Evolutionary conservation across 148 eudicot genomes (phyloP).

Genomic region (Fagopyrum tataricum): DNA sequence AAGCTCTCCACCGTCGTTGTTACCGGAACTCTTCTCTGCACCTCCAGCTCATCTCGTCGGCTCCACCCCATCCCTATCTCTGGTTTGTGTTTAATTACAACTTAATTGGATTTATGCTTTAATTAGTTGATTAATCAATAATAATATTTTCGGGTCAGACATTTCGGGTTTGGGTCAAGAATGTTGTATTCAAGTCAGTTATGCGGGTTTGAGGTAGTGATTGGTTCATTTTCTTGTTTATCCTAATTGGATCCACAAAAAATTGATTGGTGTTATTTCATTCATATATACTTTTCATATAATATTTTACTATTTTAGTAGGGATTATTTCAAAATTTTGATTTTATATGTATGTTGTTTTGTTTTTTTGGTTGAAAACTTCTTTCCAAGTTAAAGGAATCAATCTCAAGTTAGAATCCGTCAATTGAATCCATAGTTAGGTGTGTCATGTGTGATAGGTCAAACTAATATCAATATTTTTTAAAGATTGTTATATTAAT

Average conservation of each 20-base stretch:
- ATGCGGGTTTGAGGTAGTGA: no score
- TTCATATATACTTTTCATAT: no score
- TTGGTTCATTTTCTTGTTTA: no score
- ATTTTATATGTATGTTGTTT: neutral
- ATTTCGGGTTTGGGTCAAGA: neutral
- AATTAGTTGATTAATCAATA: neutral
- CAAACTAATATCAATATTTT: no score
- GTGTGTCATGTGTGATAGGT: no score
- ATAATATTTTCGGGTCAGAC: no score
- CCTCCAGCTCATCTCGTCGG: slow-evolving; percentile 15
- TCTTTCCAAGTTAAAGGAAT: neutral
- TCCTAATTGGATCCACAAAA: no score
- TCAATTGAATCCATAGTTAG: no score
- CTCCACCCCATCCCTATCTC: slow-evolving; percentile 32
- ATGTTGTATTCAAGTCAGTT: neutral
- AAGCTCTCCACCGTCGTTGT: slow-evolving; percentile 70
- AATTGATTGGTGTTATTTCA: no score
- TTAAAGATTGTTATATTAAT: no score
- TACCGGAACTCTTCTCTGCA: slow-evolving; percentile 46
- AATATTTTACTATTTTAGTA: no score
- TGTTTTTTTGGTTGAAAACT: neutral
- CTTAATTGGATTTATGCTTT: neutral
- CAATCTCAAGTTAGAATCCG: no score
- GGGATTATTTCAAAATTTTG: neutral
- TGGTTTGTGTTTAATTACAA: neutral